Percentiles rank a stretch among this genome's conserved stretches.
These are phyloP conservation scores for Barnettozyma hawaiiensis DNA, from an alignment of 1,139 yeast species.

Conservation along the genomic window DNA sequence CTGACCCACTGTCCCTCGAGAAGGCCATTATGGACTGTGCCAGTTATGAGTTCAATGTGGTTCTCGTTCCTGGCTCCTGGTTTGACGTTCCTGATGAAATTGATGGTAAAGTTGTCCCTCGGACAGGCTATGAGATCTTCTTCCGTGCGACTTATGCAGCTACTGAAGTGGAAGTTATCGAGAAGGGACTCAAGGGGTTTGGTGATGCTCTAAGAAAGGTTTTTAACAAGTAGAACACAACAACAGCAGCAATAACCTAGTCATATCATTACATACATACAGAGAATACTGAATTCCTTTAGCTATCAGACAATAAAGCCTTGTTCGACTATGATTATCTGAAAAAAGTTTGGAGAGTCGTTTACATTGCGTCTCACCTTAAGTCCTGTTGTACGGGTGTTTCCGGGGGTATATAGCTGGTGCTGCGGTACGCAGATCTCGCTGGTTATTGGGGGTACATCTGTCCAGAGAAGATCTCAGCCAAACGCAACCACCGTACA, in stretches of 20 bases:
- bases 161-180: not conserved
- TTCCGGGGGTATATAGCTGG: too few relatives aligned
- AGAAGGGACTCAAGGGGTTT: not conserved
- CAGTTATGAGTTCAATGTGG: not conserved
- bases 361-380: too few relatives aligned
- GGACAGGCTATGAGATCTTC: not conserved
- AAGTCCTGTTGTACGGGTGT: too few relatives aligned
- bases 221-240: not conserved
- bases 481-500: conserved; percentile 59
- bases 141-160: not conserved
- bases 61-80: not conserved
- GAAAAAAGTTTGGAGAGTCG: too few relatives aligned
- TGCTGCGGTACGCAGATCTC: too few relatives aligned
- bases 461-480: conserved; percentile 21
- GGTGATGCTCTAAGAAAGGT: not conserved
- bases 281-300: too few relatives aligned
- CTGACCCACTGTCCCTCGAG: not conserved
- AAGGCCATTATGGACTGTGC: not conserved
- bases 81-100: not conserved
- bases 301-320: too few relatives aligned
- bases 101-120: not conserved
- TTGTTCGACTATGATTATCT: too few relatives aligned
- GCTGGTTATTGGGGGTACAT: too few relatives aligned
- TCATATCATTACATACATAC: too few relatives aligned
- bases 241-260: too few relatives aligned